phyloP scores from a whole-genome alignment of 768 basidiomycete species.

The Tulasnella sp. region DNA sequence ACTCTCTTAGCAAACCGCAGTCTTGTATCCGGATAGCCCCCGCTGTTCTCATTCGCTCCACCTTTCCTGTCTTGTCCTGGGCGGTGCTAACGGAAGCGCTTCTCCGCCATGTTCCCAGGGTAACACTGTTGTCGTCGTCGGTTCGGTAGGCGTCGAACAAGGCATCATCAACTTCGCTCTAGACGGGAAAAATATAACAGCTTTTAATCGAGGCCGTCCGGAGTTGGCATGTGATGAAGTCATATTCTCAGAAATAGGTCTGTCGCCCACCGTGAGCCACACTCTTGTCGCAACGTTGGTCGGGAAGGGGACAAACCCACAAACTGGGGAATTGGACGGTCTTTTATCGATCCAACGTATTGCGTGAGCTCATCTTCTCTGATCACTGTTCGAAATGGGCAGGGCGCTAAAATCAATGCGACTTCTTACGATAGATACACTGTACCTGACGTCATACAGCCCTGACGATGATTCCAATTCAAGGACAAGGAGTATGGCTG shows the following conservation, averaged over 20 bases:
- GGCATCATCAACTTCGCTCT: slow-evolving; percentile 16
- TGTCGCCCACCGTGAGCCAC: not conserved
- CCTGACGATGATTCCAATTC: too few species aligned
- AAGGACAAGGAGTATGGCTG: too few species aligned
- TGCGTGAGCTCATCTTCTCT: not conserved
- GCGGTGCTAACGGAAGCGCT: too few species aligned
- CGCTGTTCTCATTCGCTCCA: not conserved
- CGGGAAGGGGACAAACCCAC: not conserved
- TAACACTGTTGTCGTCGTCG: not conserved
- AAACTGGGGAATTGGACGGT: not conserved
- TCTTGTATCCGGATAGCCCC: not conserved
- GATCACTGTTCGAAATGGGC: not conserved
- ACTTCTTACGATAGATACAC: not conserved
- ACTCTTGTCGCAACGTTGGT: slow-evolving; percentile 3
- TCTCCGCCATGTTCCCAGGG: not conserved
- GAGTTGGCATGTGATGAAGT: not conserved
- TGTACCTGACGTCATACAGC: not conserved
- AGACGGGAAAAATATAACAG: slow-evolving; percentile 4
- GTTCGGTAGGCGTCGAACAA: not conserved
- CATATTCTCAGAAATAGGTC: not conserved
- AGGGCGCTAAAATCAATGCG: not conserved
- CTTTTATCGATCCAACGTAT: not conserved
- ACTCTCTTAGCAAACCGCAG: not conserved
- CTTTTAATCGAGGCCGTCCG: not conserved
- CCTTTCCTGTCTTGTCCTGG: not conserved